Evolutionary conservation across 768 basidiomycete genomes (phyloP), one percentile per base, ranked within the genome.

Genomic region (Boletellus emodensis): DNA sequence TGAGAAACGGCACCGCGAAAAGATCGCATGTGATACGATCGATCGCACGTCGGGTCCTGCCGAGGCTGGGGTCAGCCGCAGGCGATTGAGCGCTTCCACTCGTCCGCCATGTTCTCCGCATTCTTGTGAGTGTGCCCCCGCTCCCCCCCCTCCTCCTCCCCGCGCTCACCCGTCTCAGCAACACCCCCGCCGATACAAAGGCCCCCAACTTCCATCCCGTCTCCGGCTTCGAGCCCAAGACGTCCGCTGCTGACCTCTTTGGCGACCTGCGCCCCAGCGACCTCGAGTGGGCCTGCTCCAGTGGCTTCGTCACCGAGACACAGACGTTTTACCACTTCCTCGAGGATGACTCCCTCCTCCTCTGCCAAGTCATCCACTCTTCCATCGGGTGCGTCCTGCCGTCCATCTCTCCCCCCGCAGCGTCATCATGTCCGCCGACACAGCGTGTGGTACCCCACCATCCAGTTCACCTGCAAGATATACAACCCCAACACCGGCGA

Each of bases 391-490:
- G 60, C 66, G 90, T 75, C 40, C 49, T 34, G 20, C 6, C 37
- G 41, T 6, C 58, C 39, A 50, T 40, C 54, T 18, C 26, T 43
- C 49, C 24, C 51, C 30, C 33, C n/a, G 33, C 53, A 24, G 33
- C 26, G 18, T 49, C 32, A 48, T 52, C 57, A 45, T 59, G 52
- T 7, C 43, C 46, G 51, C 44, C 2, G 56, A 13, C 53, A 49
- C 61, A 95, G 94, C 20, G 67, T 97, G 53, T 94, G 94, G 84
- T 94, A 89, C 64, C 94, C 96, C 4, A 90, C 87, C 28, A 85
- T 95, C 61, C 95, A 99, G 69, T 91, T 97, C 68, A 89, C 84
- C 4, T 94, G 85, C 83, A 95, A 94, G 71, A 71, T 88, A 44
- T 85, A 81, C 73, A 81, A 96, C 62, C 85, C 92, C 6, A 76